Evolutionary conservation across 2,329 filamentous ascomycete genomes (phyloP).

Genomic region (Clarireedia hainanense): DNA sequence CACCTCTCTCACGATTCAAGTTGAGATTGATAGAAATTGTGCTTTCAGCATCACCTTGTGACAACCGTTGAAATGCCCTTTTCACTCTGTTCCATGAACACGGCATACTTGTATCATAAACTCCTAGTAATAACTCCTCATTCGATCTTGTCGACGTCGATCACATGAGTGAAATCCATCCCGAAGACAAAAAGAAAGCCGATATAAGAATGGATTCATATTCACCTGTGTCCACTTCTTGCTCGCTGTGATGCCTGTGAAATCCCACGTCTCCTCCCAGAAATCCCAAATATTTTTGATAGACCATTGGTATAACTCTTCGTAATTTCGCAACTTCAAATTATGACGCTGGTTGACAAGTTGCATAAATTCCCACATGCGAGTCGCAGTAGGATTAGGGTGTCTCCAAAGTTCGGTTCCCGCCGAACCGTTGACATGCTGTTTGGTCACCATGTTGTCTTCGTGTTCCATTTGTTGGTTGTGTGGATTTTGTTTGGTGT

Average conservation of each 20-base stretch:
- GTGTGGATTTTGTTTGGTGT: neutral
- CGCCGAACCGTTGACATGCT: neutral
- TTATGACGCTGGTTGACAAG: constrained; percentile 60
- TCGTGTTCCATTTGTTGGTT: neutral
- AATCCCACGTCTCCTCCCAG: constrained; percentile 82
- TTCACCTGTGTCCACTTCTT: neutral
- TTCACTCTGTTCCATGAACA: too few species aligned
- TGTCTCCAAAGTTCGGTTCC: constrained; percentile 60
- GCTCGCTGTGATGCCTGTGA: constrained; percentile 44
- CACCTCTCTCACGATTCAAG: too few species aligned
- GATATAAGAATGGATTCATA: neutral
- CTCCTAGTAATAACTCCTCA: neutral
- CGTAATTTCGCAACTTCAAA: constrained; percentile 56
- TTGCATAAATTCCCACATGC: constrained; percentile 65
- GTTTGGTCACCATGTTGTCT: neutral
- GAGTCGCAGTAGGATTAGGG: constrained; percentile 55
- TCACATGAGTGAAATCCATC: neutral
- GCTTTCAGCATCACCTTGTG: too few species aligned
- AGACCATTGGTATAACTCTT: constrained; percentile 79
- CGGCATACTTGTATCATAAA: neutral
- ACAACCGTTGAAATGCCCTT: too few species aligned
- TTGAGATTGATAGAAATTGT: too few species aligned
- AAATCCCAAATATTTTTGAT: constrained; percentile 66
- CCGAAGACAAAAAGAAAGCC: neutral
- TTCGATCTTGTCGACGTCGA: neutral